Evolutionary conservation across 345 rosid species (phyloP), one percentile per base, ranked within the genome.

Genomic region (Dipteronia dyeriana): DNA sequence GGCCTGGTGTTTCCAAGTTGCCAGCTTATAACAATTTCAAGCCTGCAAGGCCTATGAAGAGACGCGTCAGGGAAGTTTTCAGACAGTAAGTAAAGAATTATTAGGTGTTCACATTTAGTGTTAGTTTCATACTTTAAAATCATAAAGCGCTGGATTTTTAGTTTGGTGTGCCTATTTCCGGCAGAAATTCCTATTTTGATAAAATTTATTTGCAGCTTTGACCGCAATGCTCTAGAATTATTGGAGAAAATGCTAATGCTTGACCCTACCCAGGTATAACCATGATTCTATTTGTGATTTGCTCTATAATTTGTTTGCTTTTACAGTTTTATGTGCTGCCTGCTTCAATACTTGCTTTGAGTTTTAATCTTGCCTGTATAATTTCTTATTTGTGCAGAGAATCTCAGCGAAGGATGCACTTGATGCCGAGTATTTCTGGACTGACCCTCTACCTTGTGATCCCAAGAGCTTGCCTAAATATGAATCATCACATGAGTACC

Each of bases 341-440:
- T 71, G 76, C 68, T 61, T 60, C 17, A 41, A 41, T 41, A 41
- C n/a, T 19, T 57, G 8, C 17, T 17, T 31, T 57, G 29, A 19
- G 7, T 13, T 70, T 65, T 41, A 41, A 6, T 13, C 11, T 16
- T 4, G 9, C 26, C 12, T 49, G 62, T 73, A 54, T 75, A 67
- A 25, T 17, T 73, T 6, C 16, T 45, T 61, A 9, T 41, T 54
- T 62, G 63, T 67, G 73, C 83, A 95, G 99, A 92, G 99, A 87
- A 92, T 95, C 87, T 85, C 89, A 6, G 99, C 99, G 38, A 95
- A 91, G 88, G 99, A 95, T 89, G 96, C 99, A 34, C 91, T 95
- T 51, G 99, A 92, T 82, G 97, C 98, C 0, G 98, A 95, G 86
- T 95, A 95, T 84, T 94, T 95, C 86, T 95, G 99, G 99, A 83